phyloP scores from a whole-genome alignment of 2,329 filamentous ascomycete species.

The Myriosclerotinia duriaeana region DNA sequence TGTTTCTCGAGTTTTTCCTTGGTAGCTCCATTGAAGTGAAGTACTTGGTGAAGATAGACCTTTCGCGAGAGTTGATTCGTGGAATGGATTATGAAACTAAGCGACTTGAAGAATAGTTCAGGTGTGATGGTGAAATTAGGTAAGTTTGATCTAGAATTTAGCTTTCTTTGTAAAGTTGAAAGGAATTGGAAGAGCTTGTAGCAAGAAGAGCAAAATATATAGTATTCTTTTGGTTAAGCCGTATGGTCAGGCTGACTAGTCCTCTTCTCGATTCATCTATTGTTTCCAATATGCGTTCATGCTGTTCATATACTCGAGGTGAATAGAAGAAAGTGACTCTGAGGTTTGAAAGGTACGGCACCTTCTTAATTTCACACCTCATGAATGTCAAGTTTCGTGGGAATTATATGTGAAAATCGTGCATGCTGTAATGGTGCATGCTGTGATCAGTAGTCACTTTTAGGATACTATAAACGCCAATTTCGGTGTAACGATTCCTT shows the following conservation, averaged over 20 bases:
- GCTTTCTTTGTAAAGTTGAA: background rate
- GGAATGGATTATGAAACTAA: background rate
- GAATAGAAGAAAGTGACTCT: background rate
- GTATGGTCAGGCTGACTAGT: background rate
- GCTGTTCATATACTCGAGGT: background rate
- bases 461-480: no score
- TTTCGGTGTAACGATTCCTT: no score
- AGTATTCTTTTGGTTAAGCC: background rate
- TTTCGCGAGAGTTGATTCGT: background rate
- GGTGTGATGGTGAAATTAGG: background rate
- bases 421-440: background rate
- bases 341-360: background rate
- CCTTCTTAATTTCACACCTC: background rate
- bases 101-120: background rate
- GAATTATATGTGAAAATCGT: background rate
- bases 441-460: no score
- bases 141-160: background rate
- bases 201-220: background rate
- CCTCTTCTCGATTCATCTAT: background rate
- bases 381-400: background rate
- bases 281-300: background rate
- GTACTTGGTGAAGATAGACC: background rate
- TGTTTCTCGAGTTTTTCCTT: background rate
- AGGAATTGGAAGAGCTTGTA: background rate
- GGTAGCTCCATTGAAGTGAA: background rate